Evolutionary conservation across 139 green algal species (phyloP), one percentile per base, ranked within the genome.

Genomic region (Medakamo hakoo): DNA sequence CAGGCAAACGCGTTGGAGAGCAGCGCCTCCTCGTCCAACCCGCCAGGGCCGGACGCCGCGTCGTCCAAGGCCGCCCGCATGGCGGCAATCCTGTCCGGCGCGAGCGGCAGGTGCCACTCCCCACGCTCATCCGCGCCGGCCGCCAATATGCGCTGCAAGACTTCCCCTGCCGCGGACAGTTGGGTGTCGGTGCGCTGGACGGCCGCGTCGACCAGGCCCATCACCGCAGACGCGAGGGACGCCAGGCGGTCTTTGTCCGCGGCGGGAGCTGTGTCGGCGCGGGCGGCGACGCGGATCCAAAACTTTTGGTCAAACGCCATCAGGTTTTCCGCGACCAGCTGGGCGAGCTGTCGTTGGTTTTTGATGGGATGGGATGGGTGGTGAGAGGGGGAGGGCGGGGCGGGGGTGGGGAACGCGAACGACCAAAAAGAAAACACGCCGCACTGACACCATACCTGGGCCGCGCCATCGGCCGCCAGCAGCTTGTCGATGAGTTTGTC

Each of bases 1-100:
- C 82, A 97, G 0, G 90, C 86, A 71, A 90, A 93, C 1, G 77
- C 80, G 62, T 86, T 92, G 28, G 84, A 86, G 48, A 97, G 77
- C 57, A 96, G 66, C 4, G 79, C 80, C 73, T 97, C 90, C 57
- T 92, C 81, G 55, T 89, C 62, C 2, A 22, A 19, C 22, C 23
- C n/a, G 55, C 22, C 22, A n/a, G n/a, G n/a, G n/a, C n/a, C n/a
- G n/a, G n/a, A n/a, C n/a, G n/a, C n/a, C n/a, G 55, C 55, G n/a
- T 59, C 55, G 30, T 78, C 69, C 55, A 78, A 57, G 4, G 26
- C 26, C 1, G 30, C 62, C 24, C 59, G 56, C 77, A 90, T 80
- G 18, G 70, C 57, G 26, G 67, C 30, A 20, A 88, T 59, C 73
- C 86, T 70, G 4, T 86, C 59, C 2, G 64, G 19, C 0, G 73